These are phyloP conservation scores for Pugionium cornutum DNA, from an alignment of 345 rosid species.

Conservation along the genomic window DNA sequence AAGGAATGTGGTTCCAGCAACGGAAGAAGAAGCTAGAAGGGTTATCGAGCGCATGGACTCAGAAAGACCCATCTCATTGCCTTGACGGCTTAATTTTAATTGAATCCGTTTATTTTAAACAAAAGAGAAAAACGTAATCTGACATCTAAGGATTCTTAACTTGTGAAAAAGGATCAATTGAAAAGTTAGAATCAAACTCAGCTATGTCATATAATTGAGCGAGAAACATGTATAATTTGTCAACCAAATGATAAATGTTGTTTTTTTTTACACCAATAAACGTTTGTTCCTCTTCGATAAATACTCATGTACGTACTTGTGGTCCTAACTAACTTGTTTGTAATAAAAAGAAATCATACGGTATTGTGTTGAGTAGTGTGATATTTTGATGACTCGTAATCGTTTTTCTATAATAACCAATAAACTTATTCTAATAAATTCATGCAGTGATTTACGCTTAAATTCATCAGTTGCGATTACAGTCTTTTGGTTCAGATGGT, in stretches of 20 bases:
- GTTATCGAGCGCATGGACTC: conserved; percentile 86
- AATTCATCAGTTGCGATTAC: conserved; percentile 20
- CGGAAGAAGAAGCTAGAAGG: conserved; percentile 81
- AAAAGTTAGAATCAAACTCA: no score
- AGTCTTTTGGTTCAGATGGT: neutral
- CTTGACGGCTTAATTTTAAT: conserved; percentile 9
- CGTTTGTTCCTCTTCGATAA: neutral
- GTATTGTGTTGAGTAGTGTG: no score
- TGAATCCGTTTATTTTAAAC: neutral
- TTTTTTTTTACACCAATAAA: no score
- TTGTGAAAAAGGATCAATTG: no score
- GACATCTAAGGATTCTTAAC: neutral
- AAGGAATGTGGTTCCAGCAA: conserved; percentile 82
- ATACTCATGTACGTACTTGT: neutral
- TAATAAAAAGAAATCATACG: no score
- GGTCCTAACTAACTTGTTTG: neutral
- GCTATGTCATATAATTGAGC: no score
- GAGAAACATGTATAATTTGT: neutral
- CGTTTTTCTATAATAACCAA: neutral
- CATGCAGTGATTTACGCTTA: conserved; percentile 1
- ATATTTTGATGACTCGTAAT: no score
- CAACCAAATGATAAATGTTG: neutral
- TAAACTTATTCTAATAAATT: neutral
- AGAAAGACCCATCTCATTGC: conserved; percentile 46
- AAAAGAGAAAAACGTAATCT: neutral